These are phyloP conservation scores for Sordariomycetes sp. DNA, from an alignment of 2,329 filamentous ascomycete genomes.

Conservation along the genomic window DNA sequence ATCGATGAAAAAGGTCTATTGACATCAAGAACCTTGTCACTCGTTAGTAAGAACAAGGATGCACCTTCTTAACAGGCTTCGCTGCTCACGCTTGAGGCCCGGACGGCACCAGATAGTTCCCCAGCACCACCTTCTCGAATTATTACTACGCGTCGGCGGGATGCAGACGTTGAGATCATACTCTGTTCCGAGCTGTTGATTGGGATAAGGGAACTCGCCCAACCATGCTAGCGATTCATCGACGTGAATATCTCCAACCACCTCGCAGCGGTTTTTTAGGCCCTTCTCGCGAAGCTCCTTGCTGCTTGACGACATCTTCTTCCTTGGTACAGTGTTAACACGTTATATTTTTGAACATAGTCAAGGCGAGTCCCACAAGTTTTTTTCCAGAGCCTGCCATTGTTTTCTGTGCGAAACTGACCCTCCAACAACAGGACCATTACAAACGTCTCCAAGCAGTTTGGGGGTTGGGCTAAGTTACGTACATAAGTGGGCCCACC, in stretches of 20 bases:
- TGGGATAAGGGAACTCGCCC: constrained; percentile 37
- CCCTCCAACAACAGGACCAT: no score
- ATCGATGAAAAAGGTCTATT: background rate
- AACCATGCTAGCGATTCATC: background rate
- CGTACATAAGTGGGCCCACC: no score
- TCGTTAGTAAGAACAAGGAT: background rate
- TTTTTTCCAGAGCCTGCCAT: no score
- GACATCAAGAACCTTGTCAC: background rate
- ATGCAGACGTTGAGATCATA: constrained; percentile 9
- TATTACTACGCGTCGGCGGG: background rate
- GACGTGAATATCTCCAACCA: background rate
- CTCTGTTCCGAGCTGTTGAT: constrained; percentile 50
- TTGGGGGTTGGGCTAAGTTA: no score
- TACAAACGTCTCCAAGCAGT: no score
- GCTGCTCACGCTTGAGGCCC: constrained; percentile 44
- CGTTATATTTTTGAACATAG: no score
- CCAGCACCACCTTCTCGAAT: constrained; percentile 29
- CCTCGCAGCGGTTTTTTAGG: background rate
- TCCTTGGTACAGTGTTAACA: no score
- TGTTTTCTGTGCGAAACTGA: no score
- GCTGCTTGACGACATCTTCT: no score
- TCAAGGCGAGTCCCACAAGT: no score
- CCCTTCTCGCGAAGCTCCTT: no score
- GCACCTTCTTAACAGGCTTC: constrained; percentile 29
- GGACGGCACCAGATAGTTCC: constrained; percentile 48